These are phyloP conservation scores for Auricularia cornea DNA, from an alignment of 768 basidiomycete genomes.

Conservation along the genomic window DNA sequence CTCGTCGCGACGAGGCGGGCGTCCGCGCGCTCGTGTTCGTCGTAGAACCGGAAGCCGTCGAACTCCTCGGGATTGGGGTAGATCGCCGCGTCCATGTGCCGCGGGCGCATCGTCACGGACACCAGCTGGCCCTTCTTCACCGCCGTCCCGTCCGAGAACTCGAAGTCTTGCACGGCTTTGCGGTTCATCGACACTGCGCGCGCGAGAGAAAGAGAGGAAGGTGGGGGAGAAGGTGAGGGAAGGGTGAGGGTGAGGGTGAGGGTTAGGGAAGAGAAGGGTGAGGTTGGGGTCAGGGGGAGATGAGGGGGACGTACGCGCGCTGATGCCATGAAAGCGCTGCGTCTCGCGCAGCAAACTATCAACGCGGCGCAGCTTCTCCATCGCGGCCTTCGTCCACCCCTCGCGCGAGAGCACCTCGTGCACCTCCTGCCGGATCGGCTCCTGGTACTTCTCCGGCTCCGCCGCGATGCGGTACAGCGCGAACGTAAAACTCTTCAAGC, in stretches of 20 bases:
- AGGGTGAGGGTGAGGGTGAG: too few species aligned
- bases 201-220: too few species aligned
- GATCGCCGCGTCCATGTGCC: slow-evolving; percentile 11
- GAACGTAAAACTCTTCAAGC: slow-evolving; percentile 2
- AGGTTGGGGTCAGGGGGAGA: not conserved
- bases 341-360: slow-evolving; percentile 9
- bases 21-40: not conserved
- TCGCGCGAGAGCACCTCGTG: not conserved
- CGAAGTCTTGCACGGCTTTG: slow-evolving; percentile 9
- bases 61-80: slow-evolving; percentile 11
- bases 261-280: not conserved
- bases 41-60: slow-evolving; percentile 11
- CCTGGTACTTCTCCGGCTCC: not conserved
- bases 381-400: slow-evolving; percentile 2
- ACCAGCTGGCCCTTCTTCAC: slow-evolving; percentile 19
- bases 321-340: slow-evolving; percentile 2
- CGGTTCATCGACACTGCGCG: slow-evolving; percentile 9
- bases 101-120: slow-evolving; percentile 7
- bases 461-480: slow-evolving; percentile 1
- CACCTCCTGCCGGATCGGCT: not conserved
- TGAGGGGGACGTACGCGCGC: not conserved
- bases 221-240: too few species aligned
- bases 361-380: slow-evolving; percentile 5
- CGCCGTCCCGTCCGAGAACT: slow-evolving; percentile 12
- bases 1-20: slow-evolving; percentile 4